These are phyloP conservation scores for Oryza nivara DNA, from an alignment of 176 grass and related monocot species.

Conservation along the genomic window DNA sequence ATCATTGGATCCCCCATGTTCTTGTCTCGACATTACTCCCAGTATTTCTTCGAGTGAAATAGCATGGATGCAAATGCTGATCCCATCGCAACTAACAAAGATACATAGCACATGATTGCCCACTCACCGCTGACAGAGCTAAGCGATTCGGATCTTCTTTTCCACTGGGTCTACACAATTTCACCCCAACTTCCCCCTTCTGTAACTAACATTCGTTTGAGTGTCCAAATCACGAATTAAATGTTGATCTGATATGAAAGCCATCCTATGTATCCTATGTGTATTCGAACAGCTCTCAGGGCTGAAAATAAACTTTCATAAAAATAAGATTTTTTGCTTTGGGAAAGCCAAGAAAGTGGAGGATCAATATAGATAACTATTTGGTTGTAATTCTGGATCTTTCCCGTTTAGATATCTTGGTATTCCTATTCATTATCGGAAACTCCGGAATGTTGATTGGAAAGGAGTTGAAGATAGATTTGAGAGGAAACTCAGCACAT, in stretches of 20 bases:
- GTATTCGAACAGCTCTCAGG: too few species aligned
- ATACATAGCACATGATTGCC: neutral
- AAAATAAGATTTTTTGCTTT: too few species aligned
- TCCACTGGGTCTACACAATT: slow-evolving; percentile 1
- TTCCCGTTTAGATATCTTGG: too few species aligned
- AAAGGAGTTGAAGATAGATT: too few species aligned
- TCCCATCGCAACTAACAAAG: slow-evolving; percentile 2
- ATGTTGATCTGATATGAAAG: neutral
- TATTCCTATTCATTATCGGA: too few species aligned
- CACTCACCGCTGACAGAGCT: neutral
- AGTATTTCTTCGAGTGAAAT: neutral
- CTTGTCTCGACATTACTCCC: slow-evolving; percentile 27
- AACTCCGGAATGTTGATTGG: too few species aligned
- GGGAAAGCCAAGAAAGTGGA: too few species aligned
- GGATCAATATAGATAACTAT: too few species aligned
- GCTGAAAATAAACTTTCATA: too few species aligned
- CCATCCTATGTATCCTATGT: too few species aligned
- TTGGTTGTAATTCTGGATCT: too few species aligned
- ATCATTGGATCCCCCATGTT: neutral
- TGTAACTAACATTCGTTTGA: slow-evolving; percentile 31
- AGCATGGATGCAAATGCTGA: neutral
- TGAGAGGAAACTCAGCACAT: too few species aligned
- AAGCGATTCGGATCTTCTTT: slow-evolving; percentile 12
- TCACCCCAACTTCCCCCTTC: slow-evolving; percentile 6
- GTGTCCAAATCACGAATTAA: slow-evolving; percentile 32